phyloP scores from a whole-genome alignment of 129 eudicot species.

The Scalesia atractyloides region DNA sequence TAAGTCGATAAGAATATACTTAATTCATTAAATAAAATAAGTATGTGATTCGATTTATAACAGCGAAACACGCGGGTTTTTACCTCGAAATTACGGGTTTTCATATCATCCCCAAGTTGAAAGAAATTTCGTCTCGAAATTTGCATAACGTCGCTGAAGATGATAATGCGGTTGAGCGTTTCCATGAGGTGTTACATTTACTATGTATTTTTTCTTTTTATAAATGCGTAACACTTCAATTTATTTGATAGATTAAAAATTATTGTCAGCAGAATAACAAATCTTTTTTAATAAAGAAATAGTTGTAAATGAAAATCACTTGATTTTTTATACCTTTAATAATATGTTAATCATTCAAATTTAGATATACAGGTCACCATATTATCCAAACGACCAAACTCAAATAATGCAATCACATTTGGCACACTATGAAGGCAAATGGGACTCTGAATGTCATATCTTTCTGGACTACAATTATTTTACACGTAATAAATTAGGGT shows the following conservation, averaged over 20 bases:
- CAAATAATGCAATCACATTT: not conserved
- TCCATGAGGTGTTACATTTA: too few species aligned
- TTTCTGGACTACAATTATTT: constrained; percentile 23
- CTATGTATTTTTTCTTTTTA: not conserved
- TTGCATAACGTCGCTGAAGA: too few species aligned
- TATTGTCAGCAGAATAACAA: not conserved
- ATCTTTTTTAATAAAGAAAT: not conserved
- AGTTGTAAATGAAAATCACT: constrained; percentile 10
- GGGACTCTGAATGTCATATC: constrained; percentile 19
- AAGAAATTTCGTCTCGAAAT: too few species aligned
- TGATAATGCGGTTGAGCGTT: too few species aligned
- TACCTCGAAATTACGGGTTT: too few species aligned
- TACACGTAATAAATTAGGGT: not conserved
- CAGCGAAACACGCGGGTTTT: too few species aligned
- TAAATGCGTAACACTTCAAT: not conserved
- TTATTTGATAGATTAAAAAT: not conserved
- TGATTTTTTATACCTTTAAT: not conserved
- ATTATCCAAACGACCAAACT: constrained; percentile 21
- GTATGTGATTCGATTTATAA: too few species aligned
- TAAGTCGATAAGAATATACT: too few species aligned
- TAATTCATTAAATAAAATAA: too few species aligned
- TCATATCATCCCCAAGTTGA: too few species aligned
- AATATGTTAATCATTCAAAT: constrained; percentile 2
- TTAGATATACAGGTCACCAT: not conserved
- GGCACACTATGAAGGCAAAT: constrained; percentile 6